A percentile compares a stretch with the other conserved stretches of the same genome.
phyloP scores from a whole-genome alignment of 257 asterid species.

The Lithospermum erythrorhizon region DNA sequence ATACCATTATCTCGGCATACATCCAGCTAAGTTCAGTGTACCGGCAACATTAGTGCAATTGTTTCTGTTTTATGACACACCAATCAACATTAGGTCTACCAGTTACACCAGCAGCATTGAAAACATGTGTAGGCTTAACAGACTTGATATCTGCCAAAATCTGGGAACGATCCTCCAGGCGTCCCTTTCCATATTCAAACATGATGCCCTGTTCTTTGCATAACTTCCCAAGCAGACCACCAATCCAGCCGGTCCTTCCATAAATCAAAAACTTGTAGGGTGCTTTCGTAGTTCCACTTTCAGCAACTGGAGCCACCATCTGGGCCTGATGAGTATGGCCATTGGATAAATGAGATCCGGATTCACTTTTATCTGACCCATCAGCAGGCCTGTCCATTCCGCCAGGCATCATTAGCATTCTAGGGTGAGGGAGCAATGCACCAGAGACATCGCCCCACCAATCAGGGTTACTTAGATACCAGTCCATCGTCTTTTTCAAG shows the following conservation, averaged over 20 bases:
- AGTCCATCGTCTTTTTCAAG: constrained; percentile 28
- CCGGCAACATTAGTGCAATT: constrained; percentile 8
- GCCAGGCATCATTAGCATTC: constrained; percentile 23
- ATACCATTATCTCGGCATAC: constrained; percentile 5
- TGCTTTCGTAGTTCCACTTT: constrained; percentile 5
- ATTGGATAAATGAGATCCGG: no score
- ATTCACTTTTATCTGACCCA: background rate
- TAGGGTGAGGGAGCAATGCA: constrained; percentile 32
- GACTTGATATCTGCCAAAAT: background rate
- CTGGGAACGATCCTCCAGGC: constrained; percentile 3
- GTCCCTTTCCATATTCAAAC: constrained; percentile 3
- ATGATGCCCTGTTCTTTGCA: constrained; percentile 5
- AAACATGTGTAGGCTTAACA: constrained; percentile 6
- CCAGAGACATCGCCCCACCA: constrained; percentile 39
- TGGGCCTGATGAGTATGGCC: constrained; percentile 6
- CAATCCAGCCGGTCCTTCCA: constrained; percentile 13
- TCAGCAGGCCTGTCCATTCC: constrained; percentile 10
- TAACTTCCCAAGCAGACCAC: constrained; percentile 2
- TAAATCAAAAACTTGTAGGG: constrained; percentile 12
- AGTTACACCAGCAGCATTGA: constrained; percentile 8
- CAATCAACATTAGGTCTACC: constrained; percentile 8
- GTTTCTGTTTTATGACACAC: constrained; percentile 7
- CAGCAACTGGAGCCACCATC: background rate
- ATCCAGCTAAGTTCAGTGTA: constrained; percentile 8
- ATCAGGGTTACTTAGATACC: constrained; percentile 26